Percentiles rank a stretch among this genome's conserved stretches.
Conservation (phyloP, 495 filamentous ascomycete species). For the Neurospora africana region DNA sequence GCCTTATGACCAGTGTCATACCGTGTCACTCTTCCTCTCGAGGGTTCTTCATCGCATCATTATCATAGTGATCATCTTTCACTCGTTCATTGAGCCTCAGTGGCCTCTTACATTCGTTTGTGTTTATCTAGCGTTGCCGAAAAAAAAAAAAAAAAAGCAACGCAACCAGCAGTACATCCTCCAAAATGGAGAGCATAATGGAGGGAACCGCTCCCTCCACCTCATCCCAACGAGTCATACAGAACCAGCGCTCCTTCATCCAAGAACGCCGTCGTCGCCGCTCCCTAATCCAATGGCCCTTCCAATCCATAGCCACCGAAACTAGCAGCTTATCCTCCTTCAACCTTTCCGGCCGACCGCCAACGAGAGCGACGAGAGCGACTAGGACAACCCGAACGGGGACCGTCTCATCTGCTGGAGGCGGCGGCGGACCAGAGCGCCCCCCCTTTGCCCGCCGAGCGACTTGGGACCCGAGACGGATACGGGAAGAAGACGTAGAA, state of each 20-base stretch:
- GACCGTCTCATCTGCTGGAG: neutral
- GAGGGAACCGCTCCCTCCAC: neutral
- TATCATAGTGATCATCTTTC: neutral
- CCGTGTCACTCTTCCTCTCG: neutral
- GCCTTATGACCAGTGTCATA: neutral
- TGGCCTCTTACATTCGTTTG: neutral
- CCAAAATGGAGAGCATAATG: neutral
- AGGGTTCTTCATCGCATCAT: neutral
- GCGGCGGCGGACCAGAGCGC: neutral
- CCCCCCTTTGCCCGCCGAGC: constrained; percentile 8
- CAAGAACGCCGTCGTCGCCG: neutral
- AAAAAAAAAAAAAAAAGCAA: neutral
- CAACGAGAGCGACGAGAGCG: neutral
- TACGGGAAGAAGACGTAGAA: constrained; percentile 3
- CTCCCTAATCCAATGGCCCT: constrained; percentile 20
- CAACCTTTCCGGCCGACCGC: neutral
- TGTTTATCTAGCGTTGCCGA: neutral
- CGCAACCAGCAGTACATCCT: neutral
- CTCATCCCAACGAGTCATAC: neutral
- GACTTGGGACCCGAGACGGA: constrained; percentile 17
- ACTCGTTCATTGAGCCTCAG: neutral
- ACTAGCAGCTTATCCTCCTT: constrained; percentile 4
- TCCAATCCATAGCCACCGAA: constrained; percentile 20
- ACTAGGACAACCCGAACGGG: constrained; percentile 5
- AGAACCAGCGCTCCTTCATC: neutral